phyloP scores from a whole-genome alignment of 2,329 filamentous ascomycete species.

The Parastagonospora nodorum region DNA sequence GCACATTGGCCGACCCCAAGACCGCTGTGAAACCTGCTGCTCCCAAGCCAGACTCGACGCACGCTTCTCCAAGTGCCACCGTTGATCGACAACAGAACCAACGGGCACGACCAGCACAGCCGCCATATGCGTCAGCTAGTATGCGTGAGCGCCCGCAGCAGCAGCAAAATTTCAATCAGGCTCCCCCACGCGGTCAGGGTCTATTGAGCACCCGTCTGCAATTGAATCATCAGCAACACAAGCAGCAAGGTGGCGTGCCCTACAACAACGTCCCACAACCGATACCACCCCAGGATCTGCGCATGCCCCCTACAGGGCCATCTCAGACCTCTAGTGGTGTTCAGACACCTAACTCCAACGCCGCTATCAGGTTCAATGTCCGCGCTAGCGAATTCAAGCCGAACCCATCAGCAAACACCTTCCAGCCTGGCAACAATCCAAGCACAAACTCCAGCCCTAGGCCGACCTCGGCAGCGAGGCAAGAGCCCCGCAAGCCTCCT shows the following conservation, averaged over 20 bases:
- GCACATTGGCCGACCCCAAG: slow-evolving; percentile 47
- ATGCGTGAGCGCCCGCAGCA: slow-evolving; percentile 51
- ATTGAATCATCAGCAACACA: slow-evolving; percentile 59
- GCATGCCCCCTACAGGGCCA: slow-evolving; percentile 75
- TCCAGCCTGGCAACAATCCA: slow-evolving; percentile 70
- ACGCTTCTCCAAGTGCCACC: slow-evolving; percentile 34
- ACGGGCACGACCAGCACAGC: slow-evolving; percentile 48
- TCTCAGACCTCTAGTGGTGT: slow-evolving; percentile 56
- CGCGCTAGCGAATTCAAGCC: slow-evolving; percentile 80
- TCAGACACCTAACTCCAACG: slow-evolving; percentile 59
- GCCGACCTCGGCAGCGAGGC: slow-evolving; percentile 52
- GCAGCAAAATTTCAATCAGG: slow-evolving; percentile 51
- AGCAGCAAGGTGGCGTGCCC: slow-evolving; percentile 46
- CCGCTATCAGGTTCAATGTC: slow-evolving; percentile 63
- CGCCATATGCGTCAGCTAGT: slow-evolving; percentile 51
- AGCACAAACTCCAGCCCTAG: slow-evolving; percentile 75
- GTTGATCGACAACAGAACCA: slow-evolving; percentile 55
- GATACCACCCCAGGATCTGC: slow-evolving; percentile 67
- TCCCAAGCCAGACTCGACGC: slow-evolving; percentile 40
- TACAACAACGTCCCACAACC: slow-evolving; percentile 59
- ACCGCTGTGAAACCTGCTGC: slow-evolving; percentile 39
- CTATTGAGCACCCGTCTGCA: slow-evolving; percentile 58
- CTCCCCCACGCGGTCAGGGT: slow-evolving; percentile 48
- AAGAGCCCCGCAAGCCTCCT: slow-evolving; percentile 37
- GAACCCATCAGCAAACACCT: slow-evolving; percentile 77